phyloP scores from a whole-genome alignment of 129 eudicot species.

The Escallonia rubra region DNA sequence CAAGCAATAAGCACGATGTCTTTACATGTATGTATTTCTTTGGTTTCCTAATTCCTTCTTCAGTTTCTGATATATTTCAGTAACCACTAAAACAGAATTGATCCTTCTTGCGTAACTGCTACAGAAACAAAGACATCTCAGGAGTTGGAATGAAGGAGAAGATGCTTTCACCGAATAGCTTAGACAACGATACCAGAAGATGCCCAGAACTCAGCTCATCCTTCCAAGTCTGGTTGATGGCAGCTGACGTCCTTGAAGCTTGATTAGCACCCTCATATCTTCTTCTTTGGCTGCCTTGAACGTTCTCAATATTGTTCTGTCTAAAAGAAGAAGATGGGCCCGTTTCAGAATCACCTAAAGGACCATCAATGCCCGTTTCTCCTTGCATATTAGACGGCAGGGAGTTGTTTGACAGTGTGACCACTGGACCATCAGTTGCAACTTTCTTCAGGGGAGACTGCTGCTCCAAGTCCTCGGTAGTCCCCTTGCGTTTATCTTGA shows the following conservation, averaged over 20 bases:
- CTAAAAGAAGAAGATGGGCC: constrained; percentile 21
- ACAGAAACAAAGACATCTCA: constrained; percentile 58
- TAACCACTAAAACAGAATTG: too few relatives aligned
- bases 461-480: constrained; percentile 36
- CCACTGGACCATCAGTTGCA: constrained; percentile 40
- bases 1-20: too few relatives aligned
- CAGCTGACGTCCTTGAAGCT: constrained; percentile 31
- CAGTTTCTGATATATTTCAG: too few relatives aligned
- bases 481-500: constrained; percentile 49
- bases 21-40: too few relatives aligned
- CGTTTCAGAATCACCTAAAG: constrained; percentile 21
- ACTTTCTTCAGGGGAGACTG: constrained; percentile 39
- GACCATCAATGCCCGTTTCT: constrained; percentile 14
- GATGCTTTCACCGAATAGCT: constrained; percentile 63
- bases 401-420: constrained; percentile 21
- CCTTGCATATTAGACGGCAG: constrained; percentile 18
- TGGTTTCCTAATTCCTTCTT: too few relatives aligned
- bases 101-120: neutral
- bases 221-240: constrained; percentile 66
- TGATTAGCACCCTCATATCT: constrained; percentile 5
- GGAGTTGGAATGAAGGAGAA: constrained; percentile 57
- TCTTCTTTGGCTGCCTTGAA: constrained; percentile 8
- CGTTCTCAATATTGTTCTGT: constrained; percentile 12
- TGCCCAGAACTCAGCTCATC: constrained; percentile 66
- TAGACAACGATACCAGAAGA: constrained; percentile 35